Base-by-base conservation (phyloP, 2,329 filamentous ascomycete genomes). In the Beauveria medogensis region DNA sequence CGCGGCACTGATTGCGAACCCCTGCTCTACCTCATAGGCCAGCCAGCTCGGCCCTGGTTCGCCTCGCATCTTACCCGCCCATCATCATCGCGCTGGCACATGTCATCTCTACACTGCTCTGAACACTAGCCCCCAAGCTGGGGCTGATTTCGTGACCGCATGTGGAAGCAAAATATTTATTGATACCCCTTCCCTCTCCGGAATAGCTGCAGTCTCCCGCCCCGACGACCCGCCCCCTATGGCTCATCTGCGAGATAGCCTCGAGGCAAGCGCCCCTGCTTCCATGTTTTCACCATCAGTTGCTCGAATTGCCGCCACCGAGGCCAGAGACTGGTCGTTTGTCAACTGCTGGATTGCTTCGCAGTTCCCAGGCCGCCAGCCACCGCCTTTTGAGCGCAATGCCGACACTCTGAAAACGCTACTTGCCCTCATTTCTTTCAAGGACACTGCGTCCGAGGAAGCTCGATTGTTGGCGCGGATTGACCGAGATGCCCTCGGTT, bases 321-420 rank as follows among this genome's bases (percentile, higher is more conserved):
- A 89, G 64, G 90, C 91, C 52, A 92, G 93, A 70, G 92, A 97
- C 74, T 97, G 93, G 93, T 87, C 86, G 60, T 91, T 90, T 66
- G 83, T 97, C 66, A 91, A 95, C 74, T 79, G 80, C 67, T 97
- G 93, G 92, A 84, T 97, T 12, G 79, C 81, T 51, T 81, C 83
- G 62, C 89, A 89, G 69, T 90, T 89, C 66, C 80, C 81, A 50
- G 82, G 83, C 34, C 83, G 82, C 51, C 71, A 81, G 0, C 76
- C 87, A 0, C 92, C 91, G 0, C 71, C 80, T 0, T 96, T 96
- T 72, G 93, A 97, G 75, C 87, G 91, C 68, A 97, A 94, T 70
- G 81, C 88, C 34, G 89, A 93, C 51, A 97, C 92, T 0, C 79
- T 96, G 55, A 87, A 85, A 65, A 85, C 82, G 1, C 80, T 96